Base-by-base conservation (phyloP, 805 yeast genomes). In the Ogataea henricii region DNA sequence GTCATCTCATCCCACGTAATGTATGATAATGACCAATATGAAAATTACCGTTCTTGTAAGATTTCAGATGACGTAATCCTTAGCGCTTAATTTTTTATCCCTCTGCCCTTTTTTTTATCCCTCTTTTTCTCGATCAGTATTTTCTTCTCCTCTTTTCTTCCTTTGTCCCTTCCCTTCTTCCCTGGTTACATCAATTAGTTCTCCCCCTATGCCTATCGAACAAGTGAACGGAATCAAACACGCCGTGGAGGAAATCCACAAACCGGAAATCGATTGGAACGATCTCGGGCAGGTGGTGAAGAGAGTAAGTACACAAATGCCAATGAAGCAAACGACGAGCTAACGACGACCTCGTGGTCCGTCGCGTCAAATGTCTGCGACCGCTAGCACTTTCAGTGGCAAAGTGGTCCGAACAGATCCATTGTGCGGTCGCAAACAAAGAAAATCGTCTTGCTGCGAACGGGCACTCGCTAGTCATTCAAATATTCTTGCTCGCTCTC, bases 341-440 rank as follows among this genome's bases (percentile, higher is more conserved):
- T 32, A n/a, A n/a, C n/a, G n/a, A n/a, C n/a, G n/a, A 65, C 56
- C 12, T 54, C 48, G 14, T 56, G 55, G 30, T 58, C 62, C 55
- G 65, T 54, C 22, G 85, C 67, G 65, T 92, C 99, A 70, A 85
- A 85, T 16, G 91, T 86, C 87, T 91, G 83, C 4, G 97, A 91
- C 67, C 92, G 96, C 66, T 91, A 94, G 20, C 85, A 80, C 66
- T 91, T 89, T 63, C 89, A 96, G 65, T 94, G 98, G 46, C 91
- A 67, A 40, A 94, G 63, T 0, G 97, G 96, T 6, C 94, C 87
- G 57, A 80, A 79, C 41, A 86, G 71, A 64, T 95, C 99, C 63
- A 90, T 63, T 1, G 96, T 77, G 52, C 99, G 76, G 66, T 94
- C 99, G 2, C 87, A 73, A 16, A 94, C 80, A 27, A 94, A 66